Base-by-base conservation (phyloP, 331 rosid species). In the Spiraea crenata region DNA sequence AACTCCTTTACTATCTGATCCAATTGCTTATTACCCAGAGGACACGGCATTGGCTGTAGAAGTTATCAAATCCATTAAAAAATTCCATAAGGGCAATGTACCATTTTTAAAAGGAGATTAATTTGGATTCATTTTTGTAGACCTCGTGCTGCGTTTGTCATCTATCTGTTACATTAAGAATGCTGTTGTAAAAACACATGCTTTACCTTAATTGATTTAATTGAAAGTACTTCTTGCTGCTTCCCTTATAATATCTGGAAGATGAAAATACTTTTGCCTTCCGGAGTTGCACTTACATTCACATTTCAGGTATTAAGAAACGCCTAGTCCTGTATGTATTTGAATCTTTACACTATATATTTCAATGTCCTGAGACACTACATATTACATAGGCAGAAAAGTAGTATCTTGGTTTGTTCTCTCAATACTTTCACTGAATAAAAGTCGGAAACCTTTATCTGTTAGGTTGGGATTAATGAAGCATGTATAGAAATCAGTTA, bases 1-100 rank as follows among this genome's bases (percentile, higher is more conserved):
- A 54, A 17, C 31, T 66, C 84, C 88, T 73, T 83, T 82, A 15
- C 66, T 93, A 44, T 52, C 77, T 16, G 98, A 93, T 76, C 92
- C 93, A 46, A 50, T 90, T 49, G 92, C 77, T 38, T 66, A 72
- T 72, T 93, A 93, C 80, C 97, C 90, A 0, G 98, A 90, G 71
- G 96, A 93, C 5, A 89, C 86, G 64, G 41, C 88, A 11, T 85
- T 85, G 70, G 14, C 91, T 41, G 66, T 78, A 49, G 74, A 84
- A 72, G 85, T 80, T 57, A 85, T 90, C 73, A 79, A 93, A 45
- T 71, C 85, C 68, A 85, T 90, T 13, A 82, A 84, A 77, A 79
- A 16, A 61, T 84, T 79, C 80, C 85, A 81, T 5, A 79, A 82
- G 65, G 85, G 81, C 60, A 64, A 19, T 52, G 73, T 82, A 62